Evolutionary conservation across 148 eudicot genomes (phyloP).

Genomic region (Tetragonia tetragonoides): DNA sequence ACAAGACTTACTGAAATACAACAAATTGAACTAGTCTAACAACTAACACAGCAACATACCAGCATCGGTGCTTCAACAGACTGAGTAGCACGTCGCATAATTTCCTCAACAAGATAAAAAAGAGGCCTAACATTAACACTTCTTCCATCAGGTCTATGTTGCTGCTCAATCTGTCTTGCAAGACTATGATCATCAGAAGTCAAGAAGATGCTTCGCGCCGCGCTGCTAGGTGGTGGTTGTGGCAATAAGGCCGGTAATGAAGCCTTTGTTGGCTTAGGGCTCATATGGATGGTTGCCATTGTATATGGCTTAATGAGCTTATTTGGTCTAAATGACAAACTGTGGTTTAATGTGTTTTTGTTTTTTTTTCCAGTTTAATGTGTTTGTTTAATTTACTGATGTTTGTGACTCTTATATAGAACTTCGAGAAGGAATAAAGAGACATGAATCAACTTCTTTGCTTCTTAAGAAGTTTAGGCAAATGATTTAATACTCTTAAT

Average conservation of each 20-base stretch:
- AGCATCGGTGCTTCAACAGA: neutral
- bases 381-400: neutral
- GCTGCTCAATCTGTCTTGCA: slow-evolving; percentile 21
- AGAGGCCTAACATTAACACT: slow-evolving; percentile 21
- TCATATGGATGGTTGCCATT: slow-evolving; percentile 2
- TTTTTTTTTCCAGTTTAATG: neutral
- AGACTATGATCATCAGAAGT: slow-evolving; percentile 18
- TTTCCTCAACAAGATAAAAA: slow-evolving; percentile 27
- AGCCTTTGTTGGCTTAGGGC: neutral
- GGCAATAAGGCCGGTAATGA: neutral
- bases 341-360: neutral
- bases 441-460: slow-evolving; percentile 22
- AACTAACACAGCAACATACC: neutral
- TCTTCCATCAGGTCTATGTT: slow-evolving; percentile 24
- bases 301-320: neutral
- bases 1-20: neutral
- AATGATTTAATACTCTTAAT: neutral
- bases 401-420: slow-evolving; percentile 2
- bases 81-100: slow-evolving; percentile 4
- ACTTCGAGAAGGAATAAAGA: slow-evolving; percentile 12
- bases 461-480: slow-evolving; percentile 8
- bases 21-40: neutral
- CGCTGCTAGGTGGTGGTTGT: neutral
- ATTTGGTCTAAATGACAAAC: neutral
- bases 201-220: slow-evolving; percentile 11